Base-by-base conservation (phyloP, 345 rosid genomes). In the Murraya koenigii region DNA sequence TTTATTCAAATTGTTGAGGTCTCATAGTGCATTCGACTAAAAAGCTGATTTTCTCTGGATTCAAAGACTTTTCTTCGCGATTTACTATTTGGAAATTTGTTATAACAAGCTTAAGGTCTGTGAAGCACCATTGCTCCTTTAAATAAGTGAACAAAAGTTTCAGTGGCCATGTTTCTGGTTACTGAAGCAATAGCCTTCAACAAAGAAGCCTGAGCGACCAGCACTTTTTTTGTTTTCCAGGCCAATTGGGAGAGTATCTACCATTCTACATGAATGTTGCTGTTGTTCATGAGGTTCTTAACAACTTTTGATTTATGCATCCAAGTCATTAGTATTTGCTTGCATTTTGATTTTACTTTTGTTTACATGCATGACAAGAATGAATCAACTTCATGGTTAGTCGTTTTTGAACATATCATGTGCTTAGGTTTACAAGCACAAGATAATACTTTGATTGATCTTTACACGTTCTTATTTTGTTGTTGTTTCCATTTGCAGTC, bases 401-500 rank as follows among this genome's bases (percentile, higher is more conserved):
- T 33, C 65, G 7, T 30, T 47, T 9, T 8, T 76, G 47, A 33
- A 26, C 38, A 0, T n/a, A 3, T 5, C 25, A 20, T 70, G 26
- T 52, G 62, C 22, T 30, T 8, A 7, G 54, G 32, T 10, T n/a
- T 59, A 14, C 26, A 5, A 17, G 4, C 25, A 23, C 22, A 23
- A 23, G 54, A 7, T 58, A n/a, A 8, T 49, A 47, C 25, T 80
- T 59, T 22, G 33, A 58, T 64, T 66, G 38, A 70, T 68, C 32
- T 72, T 69, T 69, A 59, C 58, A 28, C 72, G 2, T 55, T 30
- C 35, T 38, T 61, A 77, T 39, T 76, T 77, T 66, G 17, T 71
- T 81, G 36, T 65, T 32, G 70, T 78, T 69, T 69, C 64, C 60
- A 64, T 69, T 86, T 90, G 88, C 88, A 94, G 98, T 89, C 98